phyloP scores from a whole-genome alignment of 495 filamentous ascomycete genomes.

The Podospora pseudoanserina region DNA sequence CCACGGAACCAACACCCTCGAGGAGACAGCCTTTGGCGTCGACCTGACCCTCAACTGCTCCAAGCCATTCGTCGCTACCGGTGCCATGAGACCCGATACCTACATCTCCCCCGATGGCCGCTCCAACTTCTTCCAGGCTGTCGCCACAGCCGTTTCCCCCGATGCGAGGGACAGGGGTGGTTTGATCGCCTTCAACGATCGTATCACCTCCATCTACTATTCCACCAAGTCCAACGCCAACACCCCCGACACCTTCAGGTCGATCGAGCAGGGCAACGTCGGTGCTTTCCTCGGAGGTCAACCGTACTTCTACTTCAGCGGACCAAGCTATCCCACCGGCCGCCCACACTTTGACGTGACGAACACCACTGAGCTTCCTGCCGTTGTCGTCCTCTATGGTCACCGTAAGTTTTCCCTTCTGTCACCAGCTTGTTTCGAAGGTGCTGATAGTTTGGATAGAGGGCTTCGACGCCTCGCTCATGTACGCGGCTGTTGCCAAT shows the following conservation, averaged over 20 bases:
- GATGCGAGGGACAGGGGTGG: slow-evolving; percentile 39
- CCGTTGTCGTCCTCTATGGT: slow-evolving; percentile 40
- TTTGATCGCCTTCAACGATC: slow-evolving; percentile 49
- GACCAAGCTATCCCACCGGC: slow-evolving; percentile 34
- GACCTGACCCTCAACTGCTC: slow-evolving; percentile 46
- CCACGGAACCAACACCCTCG: slow-evolving; percentile 51
- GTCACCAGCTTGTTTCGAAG: not conserved
- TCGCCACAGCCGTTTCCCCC: slow-evolving; percentile 40
- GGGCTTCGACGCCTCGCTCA: slow-evolving; percentile 27
- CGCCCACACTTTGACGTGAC: slow-evolving; percentile 36
- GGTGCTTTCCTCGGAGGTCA: slow-evolving; percentile 43
- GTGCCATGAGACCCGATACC: slow-evolving; percentile 48
- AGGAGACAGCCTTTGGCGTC: slow-evolving; percentile 51
- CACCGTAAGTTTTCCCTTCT: slow-evolving; percentile 28
- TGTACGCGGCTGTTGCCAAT: slow-evolving; percentile 28
- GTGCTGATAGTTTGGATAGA: slow-evolving; percentile 5
- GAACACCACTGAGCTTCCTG: slow-evolving; percentile 33
- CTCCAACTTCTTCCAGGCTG: slow-evolving; percentile 47
- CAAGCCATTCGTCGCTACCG: slow-evolving; percentile 49
- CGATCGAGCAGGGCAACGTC: slow-evolving; percentile 43
- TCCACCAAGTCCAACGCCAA: slow-evolving; percentile 50
- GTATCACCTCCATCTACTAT: slow-evolving; percentile 46
- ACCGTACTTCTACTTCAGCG: slow-evolving; percentile 46
- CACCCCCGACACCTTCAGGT: slow-evolving; percentile 51
- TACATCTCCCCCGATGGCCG: slow-evolving; percentile 49